Evolutionary conservation across 2,329 filamentous ascomycete genomes (phyloP).

Genomic region (Aspergillus novofumigatus): DNA sequence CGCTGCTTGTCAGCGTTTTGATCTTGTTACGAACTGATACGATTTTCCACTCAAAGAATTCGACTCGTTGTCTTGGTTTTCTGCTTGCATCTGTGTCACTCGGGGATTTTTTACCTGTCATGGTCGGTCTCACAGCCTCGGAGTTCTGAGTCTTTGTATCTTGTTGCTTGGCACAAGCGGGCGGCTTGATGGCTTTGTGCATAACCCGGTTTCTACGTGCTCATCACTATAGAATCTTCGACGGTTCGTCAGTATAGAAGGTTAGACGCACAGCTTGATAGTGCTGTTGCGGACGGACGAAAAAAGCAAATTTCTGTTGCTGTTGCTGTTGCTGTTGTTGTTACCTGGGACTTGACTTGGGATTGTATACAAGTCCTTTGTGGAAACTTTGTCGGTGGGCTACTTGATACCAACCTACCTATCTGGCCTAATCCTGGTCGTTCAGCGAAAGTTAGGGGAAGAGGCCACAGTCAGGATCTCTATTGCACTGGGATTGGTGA

Average conservation of each 20-base stretch:
- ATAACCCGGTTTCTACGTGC: slow-evolving; percentile 12
- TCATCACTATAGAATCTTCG: slow-evolving; percentile 20
- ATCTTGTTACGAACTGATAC: slow-evolving; percentile 22
- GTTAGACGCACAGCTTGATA: slow-evolving; percentile 16
- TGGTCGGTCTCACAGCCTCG: slow-evolving; percentile 15
- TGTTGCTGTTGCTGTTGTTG: slow-evolving; percentile 3
- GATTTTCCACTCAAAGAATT: slow-evolving; percentile 11
- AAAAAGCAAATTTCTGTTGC: slow-evolving; percentile 12
- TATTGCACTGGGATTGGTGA: background rate
- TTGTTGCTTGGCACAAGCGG: slow-evolving; percentile 11
- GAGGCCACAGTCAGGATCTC: background rate
- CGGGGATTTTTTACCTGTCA: slow-evolving; percentile 1
- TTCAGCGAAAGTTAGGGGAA: background rate
- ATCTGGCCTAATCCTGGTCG: slow-evolving; percentile 4
- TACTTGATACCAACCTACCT: slow-evolving; percentile 5
- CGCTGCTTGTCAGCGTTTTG: slow-evolving; percentile 1
- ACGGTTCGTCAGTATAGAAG: slow-evolving; percentile 19
- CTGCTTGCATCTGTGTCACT: slow-evolving; percentile 8
- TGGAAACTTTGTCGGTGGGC: slow-evolving; percentile 1
- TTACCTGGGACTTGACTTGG: background rate
- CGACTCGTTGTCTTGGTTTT: slow-evolving; percentile 1
- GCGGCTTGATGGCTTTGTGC: slow-evolving; percentile 18
- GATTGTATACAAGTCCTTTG: background rate
- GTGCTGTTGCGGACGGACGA: slow-evolving; percentile 15
- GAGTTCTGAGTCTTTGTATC: slow-evolving; percentile 14